Evolutionary conservation across 2,329 filamentous ascomycete species (phyloP), one percentile per base, ranked within the genome.

Genomic region (Lecanosticta acicola): DNA sequence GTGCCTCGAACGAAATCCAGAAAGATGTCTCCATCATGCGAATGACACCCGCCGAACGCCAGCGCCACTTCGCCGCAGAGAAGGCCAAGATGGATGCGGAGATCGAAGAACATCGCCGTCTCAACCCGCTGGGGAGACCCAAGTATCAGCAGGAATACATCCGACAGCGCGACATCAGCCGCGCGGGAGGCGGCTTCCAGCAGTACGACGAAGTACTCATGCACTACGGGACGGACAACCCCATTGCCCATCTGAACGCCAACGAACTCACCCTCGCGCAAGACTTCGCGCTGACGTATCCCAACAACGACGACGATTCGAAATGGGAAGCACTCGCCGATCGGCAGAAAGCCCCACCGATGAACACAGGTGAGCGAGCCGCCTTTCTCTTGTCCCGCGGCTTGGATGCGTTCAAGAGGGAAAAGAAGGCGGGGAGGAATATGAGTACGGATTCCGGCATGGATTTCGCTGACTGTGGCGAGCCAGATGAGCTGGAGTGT

Each of bases 401-500:
- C 5, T 14, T 29, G 14, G 39, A 41, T 32, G 16, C 5, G 9
- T 20, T 37, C 14, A 50, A 43, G 26, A 37, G 37, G 14, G 34
- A 36, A 7, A 40, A 41, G 26, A 37, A 37, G 17, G 32, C 36
- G 10, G 39, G 48, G 39, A 37, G 37, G 16, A 38, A 39, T n/a
- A n/a, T n/a, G 11, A 49, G 36, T 26, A 29, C 39, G 13, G 50
- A 51, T 40, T 48, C 43, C 33, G 52, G 50, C 20, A 17, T 48
- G 41, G 48, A 47, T 38, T 54, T 55, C 32, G 53, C 54, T 51
- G 54, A 55, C 46, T 45, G 43, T 43, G 56, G 45, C 32, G 39
- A 45, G 10, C 24, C 16, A 38, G 48, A 41, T 13, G 43, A 41
- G 11, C 40, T 52, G 40, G 47, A 55, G n/a, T 14, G 14, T 4